Conservation (phyloP, 2,329 filamentous ascomycete genomes). For the Colletotrichum paranaense region DNA sequence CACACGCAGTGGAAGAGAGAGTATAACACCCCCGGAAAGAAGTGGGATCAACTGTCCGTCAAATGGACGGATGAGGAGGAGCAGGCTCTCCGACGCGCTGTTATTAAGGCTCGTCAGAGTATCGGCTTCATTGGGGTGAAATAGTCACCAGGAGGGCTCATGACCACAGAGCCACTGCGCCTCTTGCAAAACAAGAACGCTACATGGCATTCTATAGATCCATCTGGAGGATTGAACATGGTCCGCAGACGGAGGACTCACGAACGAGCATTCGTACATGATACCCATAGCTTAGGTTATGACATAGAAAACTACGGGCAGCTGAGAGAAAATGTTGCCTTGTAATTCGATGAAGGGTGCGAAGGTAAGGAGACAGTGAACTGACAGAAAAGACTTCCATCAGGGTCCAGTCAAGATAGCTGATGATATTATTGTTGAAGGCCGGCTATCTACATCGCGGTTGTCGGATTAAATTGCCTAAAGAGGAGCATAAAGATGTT, state of each 20-base stretch:
- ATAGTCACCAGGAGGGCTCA: conserved; percentile 46
- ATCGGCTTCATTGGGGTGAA: conserved; percentile 75
- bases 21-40: conserved; percentile 71
- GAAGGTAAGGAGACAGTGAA: not conserved
- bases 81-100: conserved; percentile 69
- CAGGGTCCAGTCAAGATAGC: not conserved
- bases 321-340: not conserved
- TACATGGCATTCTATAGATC: not conserved
- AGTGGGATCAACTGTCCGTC: conserved; percentile 75
- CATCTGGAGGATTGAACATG: not conserved
- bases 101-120: conserved; percentile 67
- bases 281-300: conserved; percentile 15
- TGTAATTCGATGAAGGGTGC: too few relatives aligned
- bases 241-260: not conserved
- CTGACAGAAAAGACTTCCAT: not conserved
- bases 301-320: not conserved
- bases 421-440: not conserved
- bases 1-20: conserved; percentile 71
- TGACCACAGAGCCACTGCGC: not conserved
- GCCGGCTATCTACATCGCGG: not conserved
- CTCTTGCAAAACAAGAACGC: not conserved
- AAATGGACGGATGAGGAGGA: conserved; percentile 77
- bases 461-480: not conserved
- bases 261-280: not conserved
- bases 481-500: not conserved